Percentiles rank a stretch among this genome's conserved stretches.
These are phyloP conservation scores for Takashimella tepidaria DNA, from an alignment of 1,284 basidiomycete genomes.

Conservation along the genomic window DNA sequence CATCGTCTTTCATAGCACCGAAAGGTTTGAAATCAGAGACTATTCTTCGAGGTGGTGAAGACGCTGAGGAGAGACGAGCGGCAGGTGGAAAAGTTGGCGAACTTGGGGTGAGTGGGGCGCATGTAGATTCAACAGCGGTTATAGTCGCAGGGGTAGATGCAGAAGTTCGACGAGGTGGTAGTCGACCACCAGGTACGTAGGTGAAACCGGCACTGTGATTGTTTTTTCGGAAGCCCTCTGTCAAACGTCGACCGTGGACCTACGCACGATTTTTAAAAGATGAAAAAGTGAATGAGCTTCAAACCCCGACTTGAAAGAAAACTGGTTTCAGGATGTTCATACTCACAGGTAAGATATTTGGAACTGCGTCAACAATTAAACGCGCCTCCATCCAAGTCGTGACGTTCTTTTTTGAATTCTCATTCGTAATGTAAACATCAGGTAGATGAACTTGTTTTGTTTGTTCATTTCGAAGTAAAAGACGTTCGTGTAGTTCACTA, in stretches of 20 bases:
- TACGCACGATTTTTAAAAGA: conserved; percentile 36
- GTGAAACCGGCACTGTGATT: conserved; percentile 33
- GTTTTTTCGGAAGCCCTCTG: conserved; percentile 70
- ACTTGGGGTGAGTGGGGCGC: conserved; percentile 34
- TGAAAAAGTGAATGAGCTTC: too few relatives aligned
- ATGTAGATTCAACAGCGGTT: conserved; percentile 4
- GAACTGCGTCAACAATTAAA: conserved; percentile 68
- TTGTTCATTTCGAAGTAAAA: conserved; percentile 87
- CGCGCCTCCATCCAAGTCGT: conserved; percentile 73
- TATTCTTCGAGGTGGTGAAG: conserved; percentile 68
- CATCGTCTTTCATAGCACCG: conserved; percentile 52
- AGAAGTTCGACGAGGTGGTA: conserved; percentile 51
- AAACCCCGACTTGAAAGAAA: too few relatives aligned
- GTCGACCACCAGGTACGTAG: conserved; percentile 57
- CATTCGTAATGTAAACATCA: conserved; percentile 87
- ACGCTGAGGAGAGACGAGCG: conserved; percentile 45
- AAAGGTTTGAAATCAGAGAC: conserved; percentile 85
- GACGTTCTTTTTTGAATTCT: conserved; percentile 86
- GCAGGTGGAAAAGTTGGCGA: conserved; percentile 38
- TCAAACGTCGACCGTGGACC: conserved; percentile 88
- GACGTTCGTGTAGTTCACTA: conserved; percentile 70
- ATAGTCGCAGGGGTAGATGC: conserved; percentile 19
- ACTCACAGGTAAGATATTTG: conserved; percentile 71
- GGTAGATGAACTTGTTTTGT: conserved; percentile 96
- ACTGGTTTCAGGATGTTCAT: background rate